Evolutionary conservation across 177 flowering plant species (phyloP).

Genomic region (Vitis hybrid): DNA sequence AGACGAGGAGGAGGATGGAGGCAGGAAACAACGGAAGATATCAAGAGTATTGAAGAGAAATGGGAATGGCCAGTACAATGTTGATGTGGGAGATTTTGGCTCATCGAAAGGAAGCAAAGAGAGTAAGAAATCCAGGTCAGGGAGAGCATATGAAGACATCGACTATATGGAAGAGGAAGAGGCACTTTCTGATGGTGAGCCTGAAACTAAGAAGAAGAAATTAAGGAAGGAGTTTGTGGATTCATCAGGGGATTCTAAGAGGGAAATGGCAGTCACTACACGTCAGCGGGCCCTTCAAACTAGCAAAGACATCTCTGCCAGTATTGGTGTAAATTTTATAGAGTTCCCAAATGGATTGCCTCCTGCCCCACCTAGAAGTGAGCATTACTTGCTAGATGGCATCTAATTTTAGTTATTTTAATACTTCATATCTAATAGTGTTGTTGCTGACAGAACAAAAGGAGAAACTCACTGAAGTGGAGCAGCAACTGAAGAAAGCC

Average conservation of each 20-base stretch:
- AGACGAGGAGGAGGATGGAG: slow-evolving; percentile 29
- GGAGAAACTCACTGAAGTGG: slow-evolving; percentile 50
- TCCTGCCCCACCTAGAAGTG: slow-evolving; percentile 44
- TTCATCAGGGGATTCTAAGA: slow-evolving; percentile 23
- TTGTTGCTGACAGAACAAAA: slow-evolving; percentile 40
- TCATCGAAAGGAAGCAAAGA: slow-evolving; percentile 20
- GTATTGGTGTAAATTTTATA: slow-evolving; percentile 19
- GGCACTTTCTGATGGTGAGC: slow-evolving; percentile 30
- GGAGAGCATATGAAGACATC: slow-evolving; percentile 28
- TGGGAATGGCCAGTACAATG: too few species aligned
- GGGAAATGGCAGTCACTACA: slow-evolving; percentile 42
- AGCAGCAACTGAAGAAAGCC: slow-evolving; percentile 59
- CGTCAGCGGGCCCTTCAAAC: slow-evolving; percentile 51
- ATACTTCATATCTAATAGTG: neutral
- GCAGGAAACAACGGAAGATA: slow-evolving; percentile 6
- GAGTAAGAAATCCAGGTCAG: slow-evolving; percentile 28
- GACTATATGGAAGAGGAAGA: slow-evolving; percentile 52
- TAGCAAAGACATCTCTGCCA: slow-evolving; percentile 29
- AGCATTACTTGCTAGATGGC: slow-evolving; percentile 5
- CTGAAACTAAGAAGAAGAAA: slow-evolving; percentile 31
- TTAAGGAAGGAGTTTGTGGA: slow-evolving; percentile 28
- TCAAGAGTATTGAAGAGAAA: too few species aligned
- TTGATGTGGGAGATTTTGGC: slow-evolving; percentile 12
- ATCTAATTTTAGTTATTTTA: neutral
- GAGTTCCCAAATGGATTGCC: slow-evolving; percentile 54